These are phyloP conservation scores for Trichoderma polysporum DNA, from an alignment of 2,329 filamentous ascomycete genomes.

Conservation along the genomic window DNA sequence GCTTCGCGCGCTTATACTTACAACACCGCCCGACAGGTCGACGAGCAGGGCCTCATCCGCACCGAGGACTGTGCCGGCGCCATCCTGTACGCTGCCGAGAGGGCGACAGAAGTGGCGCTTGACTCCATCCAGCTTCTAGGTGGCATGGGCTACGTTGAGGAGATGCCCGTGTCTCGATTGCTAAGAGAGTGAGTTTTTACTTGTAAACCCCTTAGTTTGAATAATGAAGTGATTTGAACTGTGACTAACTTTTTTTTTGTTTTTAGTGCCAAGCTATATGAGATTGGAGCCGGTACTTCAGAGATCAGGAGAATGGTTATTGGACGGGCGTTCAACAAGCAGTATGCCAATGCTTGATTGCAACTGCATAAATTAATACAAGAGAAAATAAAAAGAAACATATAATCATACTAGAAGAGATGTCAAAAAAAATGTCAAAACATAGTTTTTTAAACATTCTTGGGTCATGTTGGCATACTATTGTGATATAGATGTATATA, in stretches of 20 bases:
- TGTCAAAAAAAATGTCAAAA: background rate
- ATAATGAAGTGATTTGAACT: background rate
- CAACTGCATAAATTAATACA: background rate
- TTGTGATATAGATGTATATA: background rate
- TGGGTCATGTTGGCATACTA: background rate
- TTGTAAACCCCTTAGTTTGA: background rate
- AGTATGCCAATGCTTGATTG: constrained; percentile 56
- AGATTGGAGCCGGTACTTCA: constrained; percentile 94
- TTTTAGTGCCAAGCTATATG: constrained; percentile 72
- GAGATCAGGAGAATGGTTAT: constrained; percentile 95
- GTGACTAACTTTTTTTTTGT: constrained; percentile 30
- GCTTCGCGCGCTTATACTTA: constrained; percentile 87
- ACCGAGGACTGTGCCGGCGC: constrained; percentile 94
- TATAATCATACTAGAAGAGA: background rate
- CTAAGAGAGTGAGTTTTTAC: constrained; percentile 61
- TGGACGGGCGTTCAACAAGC: constrained; percentile 85
- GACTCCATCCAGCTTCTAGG: constrained; percentile 92
- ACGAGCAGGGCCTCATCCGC: constrained; percentile 69
- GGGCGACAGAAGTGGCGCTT: constrained; percentile 80
- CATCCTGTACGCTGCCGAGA: constrained; percentile 88
- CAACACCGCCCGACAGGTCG: constrained; percentile 73
- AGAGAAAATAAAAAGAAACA: background rate
- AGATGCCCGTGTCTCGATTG: constrained; percentile 85
- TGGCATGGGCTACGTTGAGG: constrained; percentile 94
- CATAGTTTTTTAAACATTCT: background rate